Conservation (phyloP, 2,329 filamentous ascomycete species). For the Fusarium dimerum region DNA sequence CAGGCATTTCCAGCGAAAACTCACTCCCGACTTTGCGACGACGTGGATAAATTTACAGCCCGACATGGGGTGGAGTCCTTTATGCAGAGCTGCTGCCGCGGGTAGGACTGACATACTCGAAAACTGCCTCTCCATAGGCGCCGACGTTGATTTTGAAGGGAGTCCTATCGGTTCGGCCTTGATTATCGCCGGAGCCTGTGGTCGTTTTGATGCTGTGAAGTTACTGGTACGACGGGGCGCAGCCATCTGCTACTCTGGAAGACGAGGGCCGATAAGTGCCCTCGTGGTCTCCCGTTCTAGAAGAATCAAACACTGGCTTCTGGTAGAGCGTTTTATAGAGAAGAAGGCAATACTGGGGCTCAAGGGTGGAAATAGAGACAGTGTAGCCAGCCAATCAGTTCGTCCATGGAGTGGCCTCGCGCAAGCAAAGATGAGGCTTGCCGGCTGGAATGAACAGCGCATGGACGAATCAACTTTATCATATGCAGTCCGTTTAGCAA, state of each 20-base stretch:
- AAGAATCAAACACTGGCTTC: constrained; percentile 30
- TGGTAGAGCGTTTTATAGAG: constrained; percentile 3
- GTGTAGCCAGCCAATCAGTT: neutral
- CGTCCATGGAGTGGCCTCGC: neutral
- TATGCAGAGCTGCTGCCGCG: constrained; percentile 3
- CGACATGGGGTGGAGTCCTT: constrained; percentile 9
- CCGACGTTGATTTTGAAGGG: constrained; percentile 6
- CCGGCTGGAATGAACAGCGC: neutral
- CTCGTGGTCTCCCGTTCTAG: constrained; percentile 45
- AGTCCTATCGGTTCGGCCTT: constrained; percentile 6
- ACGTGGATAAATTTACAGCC: constrained; percentile 9
- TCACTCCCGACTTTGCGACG: neutral
- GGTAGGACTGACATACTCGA: neutral
- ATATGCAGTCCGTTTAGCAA: neutral
- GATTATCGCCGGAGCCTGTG: constrained; percentile 11
- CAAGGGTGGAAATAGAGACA: neutral
- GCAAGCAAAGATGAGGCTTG: neutral
- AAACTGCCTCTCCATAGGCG: constrained; percentile 5
- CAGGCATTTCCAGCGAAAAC: neutral
- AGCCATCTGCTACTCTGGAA: neutral
- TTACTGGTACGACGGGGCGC: neutral
- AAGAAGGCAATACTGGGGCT: neutral
- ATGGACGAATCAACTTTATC: neutral
- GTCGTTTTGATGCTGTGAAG: constrained; percentile 2
- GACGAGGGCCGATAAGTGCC: neutral